Conservation (phyloP, 805 yeast species). For the Wickerhamomyces ciferrii region DNA sequence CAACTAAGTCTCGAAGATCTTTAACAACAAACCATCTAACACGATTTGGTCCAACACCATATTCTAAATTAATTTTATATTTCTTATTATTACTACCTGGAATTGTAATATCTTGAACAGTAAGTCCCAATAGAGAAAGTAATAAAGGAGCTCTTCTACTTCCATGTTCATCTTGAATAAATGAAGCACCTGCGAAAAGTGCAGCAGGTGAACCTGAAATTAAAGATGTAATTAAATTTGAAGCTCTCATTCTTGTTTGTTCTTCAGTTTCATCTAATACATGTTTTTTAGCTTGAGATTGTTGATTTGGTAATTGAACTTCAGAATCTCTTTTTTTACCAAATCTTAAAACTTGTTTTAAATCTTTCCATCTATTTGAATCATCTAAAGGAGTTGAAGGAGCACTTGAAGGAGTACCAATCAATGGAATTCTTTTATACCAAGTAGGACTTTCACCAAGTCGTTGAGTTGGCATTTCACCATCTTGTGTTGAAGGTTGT, state of each 20-base stretch:
- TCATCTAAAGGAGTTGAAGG: slow-evolving; percentile 1
- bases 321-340: slow-evolving; percentile 7
- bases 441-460: background rate
- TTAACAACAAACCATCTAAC: slow-evolving; percentile 77
- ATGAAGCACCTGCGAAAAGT: slow-evolving; percentile 65
- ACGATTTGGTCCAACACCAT: slow-evolving; percentile 79
- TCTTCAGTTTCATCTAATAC: slow-evolving; percentile 14
- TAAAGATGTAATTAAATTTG: slow-evolving; percentile 46
- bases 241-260: slow-evolving; percentile 26
- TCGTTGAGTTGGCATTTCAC: background rate
- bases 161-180: slow-evolving; percentile 73
- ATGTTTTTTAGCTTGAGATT: background rate
- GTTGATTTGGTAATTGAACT: slow-evolving; percentile 1
- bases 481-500: background rate
- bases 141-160: slow-evolving; percentile 78
- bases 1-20: slow-evolving; percentile 65
- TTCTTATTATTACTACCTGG: slow-evolving; percentile 27
- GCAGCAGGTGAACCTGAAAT: slow-evolving; percentile 70
- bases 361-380: slow-evolving; percentile 19
- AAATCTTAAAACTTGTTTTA: slow-evolving; percentile 22
- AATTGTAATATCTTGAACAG: slow-evolving; percentile 46
- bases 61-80: slow-evolving; percentile 73
- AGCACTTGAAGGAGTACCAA: background rate
- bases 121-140: slow-evolving; percentile 64
- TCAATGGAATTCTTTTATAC: background rate